Conservation (phyloP, 441 rosid species). For the Corymbia citriodora region DNA sequence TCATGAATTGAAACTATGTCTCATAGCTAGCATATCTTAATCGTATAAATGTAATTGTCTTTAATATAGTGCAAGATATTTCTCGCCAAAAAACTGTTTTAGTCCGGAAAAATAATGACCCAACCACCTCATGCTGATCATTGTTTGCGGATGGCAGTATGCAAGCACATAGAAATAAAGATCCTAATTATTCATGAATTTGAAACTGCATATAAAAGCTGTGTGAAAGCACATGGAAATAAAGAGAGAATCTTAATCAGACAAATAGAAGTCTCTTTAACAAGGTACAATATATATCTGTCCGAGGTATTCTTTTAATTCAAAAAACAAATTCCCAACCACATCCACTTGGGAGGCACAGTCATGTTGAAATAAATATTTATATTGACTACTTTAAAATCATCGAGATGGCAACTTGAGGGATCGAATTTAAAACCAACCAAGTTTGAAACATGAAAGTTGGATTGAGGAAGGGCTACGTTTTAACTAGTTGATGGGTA, state of each 20-base stretch:
- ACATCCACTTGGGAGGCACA: background rate
- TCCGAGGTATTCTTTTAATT: background rate
- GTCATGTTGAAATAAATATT: background rate
- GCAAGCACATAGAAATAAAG: background rate
- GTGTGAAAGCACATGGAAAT: background rate
- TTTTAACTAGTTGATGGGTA: background rate
- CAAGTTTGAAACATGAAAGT: background rate
- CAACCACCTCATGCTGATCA: background rate
- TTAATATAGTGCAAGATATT: background rate
- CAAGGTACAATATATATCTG: background rate
- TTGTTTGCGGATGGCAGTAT: background rate
- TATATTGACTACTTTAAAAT: background rate
- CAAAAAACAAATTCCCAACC: background rate
- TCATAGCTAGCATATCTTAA: background rate
- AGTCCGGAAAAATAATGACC: background rate
- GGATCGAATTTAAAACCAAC: background rate
- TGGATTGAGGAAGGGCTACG: background rate
- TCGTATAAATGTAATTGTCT: background rate
- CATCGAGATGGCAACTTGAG: background rate
- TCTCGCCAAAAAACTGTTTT: background rate
- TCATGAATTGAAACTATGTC: too few species aligned
- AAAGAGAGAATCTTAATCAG: background rate
- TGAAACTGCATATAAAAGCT: background rate
- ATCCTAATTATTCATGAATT: background rate
- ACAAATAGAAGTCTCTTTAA: background rate